phyloP scores from a whole-genome alignment of 805 yeast genomes.

The Candida chauliodis region DNA sequence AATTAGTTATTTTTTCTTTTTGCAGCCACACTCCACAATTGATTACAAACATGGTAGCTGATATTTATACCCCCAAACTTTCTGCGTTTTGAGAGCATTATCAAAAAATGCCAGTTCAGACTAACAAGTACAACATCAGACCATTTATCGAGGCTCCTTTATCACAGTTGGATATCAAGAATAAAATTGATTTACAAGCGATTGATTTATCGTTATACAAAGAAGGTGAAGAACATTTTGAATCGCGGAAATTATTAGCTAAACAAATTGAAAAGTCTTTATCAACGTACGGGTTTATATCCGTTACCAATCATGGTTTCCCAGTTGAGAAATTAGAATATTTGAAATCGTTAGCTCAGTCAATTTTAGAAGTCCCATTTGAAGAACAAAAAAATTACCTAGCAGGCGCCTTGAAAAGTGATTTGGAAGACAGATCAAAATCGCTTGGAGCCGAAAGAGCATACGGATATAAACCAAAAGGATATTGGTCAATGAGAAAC shows the following conservation, averaged over 20 bases:
- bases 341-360: constrained; percentile 39
- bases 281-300: constrained; percentile 43
- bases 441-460: constrained; percentile 30
- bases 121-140: constrained; percentile 20
- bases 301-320: constrained; percentile 40
- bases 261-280: constrained; percentile 35
- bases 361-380: constrained; percentile 37
- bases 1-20: background rate
- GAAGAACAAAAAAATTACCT: constrained; percentile 34
- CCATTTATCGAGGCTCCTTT: constrained; percentile 24
- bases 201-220: constrained; percentile 34
- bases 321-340: constrained; percentile 26
- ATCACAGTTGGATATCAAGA: constrained; percentile 14
- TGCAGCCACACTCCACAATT: constrained; percentile 7
- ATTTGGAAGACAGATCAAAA: constrained; percentile 21
- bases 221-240: constrained; percentile 32
- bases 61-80: too few species aligned
- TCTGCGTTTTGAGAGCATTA: too few species aligned
- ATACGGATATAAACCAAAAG: constrained; percentile 27
- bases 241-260: constrained; percentile 30
- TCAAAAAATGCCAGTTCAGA: constrained; percentile 8
- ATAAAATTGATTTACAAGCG: constrained; percentile 25
- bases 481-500: constrained; percentile 28
- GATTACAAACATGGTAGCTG: background rate
- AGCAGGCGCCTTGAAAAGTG: constrained; percentile 38